Evolutionary conservation across 2,329 filamentous ascomycete genomes (phyloP).

Genomic region (Paecilomyces sp.): DNA sequence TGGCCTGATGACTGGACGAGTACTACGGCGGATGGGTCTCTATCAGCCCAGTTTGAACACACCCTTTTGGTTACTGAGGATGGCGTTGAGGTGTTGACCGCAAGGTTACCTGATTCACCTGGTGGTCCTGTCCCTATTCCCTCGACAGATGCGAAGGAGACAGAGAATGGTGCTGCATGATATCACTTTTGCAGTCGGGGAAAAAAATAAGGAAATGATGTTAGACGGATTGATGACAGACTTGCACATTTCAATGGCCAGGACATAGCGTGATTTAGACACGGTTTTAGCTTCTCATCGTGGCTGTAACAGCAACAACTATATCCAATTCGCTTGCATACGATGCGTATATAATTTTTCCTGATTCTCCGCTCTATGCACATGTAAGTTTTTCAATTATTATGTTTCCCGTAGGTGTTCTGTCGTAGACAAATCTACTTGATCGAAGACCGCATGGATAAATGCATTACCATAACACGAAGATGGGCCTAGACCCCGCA

Average conservation of each 20-base stretch:
- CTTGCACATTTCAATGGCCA: background rate
- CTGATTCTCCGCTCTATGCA: background rate
- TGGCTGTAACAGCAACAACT: background rate
- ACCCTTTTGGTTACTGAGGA: slow-evolving; percentile 76
- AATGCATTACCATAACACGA: background rate
- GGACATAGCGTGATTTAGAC: background rate
- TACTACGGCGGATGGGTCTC: slow-evolving; percentile 79
- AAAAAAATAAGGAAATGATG: slow-evolving; percentile 1
- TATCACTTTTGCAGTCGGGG: background rate
- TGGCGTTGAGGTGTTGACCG: slow-evolving; percentile 75
- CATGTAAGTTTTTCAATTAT: background rate
- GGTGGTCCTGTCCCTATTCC: slow-evolving; percentile 64
- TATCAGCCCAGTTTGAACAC: slow-evolving; percentile 92
- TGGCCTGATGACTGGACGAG: slow-evolving; percentile 99
- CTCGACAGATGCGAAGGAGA: background rate
- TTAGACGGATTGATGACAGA: background rate
- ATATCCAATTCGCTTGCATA: background rate
- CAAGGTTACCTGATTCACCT: slow-evolving; percentile 63
- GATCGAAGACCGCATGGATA: background rate
- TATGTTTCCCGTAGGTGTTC: background rate
- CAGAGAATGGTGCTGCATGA: background rate
- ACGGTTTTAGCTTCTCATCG: background rate
- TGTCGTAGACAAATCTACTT: background rate
- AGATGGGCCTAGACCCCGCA: background rate
- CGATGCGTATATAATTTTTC: background rate